Percentiles rank a stretch among this genome's conserved stretches.
Conservation (phyloP, 768 basidiomycete genomes). For the Auricularia auricula-judae region DNA sequence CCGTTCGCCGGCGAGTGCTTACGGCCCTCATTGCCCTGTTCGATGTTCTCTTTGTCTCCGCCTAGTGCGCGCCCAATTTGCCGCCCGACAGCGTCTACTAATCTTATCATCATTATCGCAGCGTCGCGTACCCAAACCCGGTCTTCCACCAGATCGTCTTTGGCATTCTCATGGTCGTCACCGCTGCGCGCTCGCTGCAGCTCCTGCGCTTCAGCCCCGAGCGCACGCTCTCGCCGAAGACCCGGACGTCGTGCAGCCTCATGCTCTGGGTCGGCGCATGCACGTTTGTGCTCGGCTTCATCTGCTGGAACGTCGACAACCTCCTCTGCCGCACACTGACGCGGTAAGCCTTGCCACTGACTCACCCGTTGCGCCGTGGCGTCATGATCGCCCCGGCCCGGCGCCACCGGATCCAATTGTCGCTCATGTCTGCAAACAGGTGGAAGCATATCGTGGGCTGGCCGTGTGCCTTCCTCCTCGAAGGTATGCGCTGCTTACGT, state of each 20-base stretch:
- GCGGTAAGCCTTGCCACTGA: background rate
- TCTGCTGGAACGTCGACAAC: slow-evolving; percentile 76
- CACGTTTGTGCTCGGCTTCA: slow-evolving; percentile 53
- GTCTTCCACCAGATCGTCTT: slow-evolving; percentile 74
- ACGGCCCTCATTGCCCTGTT: slow-evolving; percentile 29
- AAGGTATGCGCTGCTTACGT: slow-evolving; percentile 29
- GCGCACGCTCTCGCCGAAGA: slow-evolving; percentile 16
- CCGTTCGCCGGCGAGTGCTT: slow-evolving; percentile 18
- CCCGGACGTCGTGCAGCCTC: slow-evolving; percentile 27
- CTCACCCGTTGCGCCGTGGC: background rate
- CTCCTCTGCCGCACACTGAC: slow-evolving; percentile 55
- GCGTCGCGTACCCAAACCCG: slow-evolving; percentile 59
- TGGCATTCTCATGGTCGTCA: slow-evolving; percentile 41
- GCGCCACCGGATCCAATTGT: background rate
- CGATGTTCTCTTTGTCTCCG: slow-evolving; percentile 54
- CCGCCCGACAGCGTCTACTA: background rate
- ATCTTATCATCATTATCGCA: slow-evolving; percentile 16
- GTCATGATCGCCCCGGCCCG: background rate
- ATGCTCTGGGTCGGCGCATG: slow-evolving; percentile 43
- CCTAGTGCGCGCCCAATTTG: slow-evolving; percentile 45
- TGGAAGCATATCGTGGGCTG: slow-evolving; percentile 50
- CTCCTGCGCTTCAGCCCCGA: slow-evolving; percentile 39
- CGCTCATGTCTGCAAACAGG: background rate
- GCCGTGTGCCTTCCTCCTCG: slow-evolving; percentile 56
- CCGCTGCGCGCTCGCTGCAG: slow-evolving; percentile 37